Evolutionary conservation across 805 yeast genomes (phyloP).

Genomic region (Cyberlindnera maclurae): DNA sequence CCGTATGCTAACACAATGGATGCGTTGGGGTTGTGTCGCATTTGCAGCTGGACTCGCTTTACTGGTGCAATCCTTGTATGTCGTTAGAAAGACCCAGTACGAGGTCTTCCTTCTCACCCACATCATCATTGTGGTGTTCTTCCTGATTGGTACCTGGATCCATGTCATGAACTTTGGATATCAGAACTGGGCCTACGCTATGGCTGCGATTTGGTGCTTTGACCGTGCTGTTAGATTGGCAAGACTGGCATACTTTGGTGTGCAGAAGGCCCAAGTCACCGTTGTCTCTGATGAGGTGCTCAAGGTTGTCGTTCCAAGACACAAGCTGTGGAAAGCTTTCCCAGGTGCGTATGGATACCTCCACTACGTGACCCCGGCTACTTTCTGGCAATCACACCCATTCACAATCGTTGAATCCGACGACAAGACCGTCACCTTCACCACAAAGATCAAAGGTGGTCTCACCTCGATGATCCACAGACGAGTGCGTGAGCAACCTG

Average conservation of each 20-base stretch:
- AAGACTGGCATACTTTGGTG: conserved; percentile 19
- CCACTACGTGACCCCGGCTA: conserved; percentile 42
- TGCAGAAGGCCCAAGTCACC: conserved; percentile 18
- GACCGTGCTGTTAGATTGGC: conserved; percentile 41
- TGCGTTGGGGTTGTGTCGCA: conserved; percentile 19
- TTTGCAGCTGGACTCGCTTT: conserved; percentile 6
- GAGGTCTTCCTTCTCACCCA: conserved; percentile 56
- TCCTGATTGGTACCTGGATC: conserved; percentile 47
- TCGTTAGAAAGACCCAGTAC: conserved; percentile 47
- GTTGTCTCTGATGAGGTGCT: conserved; percentile 34
- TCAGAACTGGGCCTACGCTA: conserved; percentile 34
- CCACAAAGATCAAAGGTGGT: conserved; percentile 51
- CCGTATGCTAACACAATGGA: conserved; percentile 13
- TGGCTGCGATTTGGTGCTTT: conserved; percentile 38
- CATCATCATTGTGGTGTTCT: conserved; percentile 44
- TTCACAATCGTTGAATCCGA: conserved; percentile 48
- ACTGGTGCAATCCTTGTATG: conserved; percentile 23
- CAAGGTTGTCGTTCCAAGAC: conserved; percentile 32
- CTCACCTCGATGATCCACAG: conserved; percentile 27
- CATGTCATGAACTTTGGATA: conserved; percentile 49
- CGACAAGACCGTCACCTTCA: conserved; percentile 34
- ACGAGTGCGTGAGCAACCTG: conserved; percentile 23
- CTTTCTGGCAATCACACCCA: conserved; percentile 70
- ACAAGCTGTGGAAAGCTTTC: conserved; percentile 42
- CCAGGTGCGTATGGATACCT: conserved; percentile 58